A percentile compares a stretch with the other conserved stretches of the same genome.
Evolutionary conservation across 2,329 filamentous ascomycete species (phyloP).

Genomic region (Venturia pyrina): DNA sequence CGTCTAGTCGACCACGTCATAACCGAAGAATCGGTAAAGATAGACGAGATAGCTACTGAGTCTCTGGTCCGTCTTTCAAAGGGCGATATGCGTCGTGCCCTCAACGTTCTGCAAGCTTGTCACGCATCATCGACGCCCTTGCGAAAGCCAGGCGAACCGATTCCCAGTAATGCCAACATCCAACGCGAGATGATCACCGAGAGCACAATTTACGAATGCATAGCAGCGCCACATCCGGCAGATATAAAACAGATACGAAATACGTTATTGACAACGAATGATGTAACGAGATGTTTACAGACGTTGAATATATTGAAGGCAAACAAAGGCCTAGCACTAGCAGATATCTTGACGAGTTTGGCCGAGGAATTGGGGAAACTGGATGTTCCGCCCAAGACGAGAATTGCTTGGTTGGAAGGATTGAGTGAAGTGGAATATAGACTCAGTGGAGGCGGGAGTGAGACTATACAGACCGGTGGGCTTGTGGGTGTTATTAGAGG

Average conservation of each 20-base stretch:
- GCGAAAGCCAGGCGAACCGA: conserved; percentile 37
- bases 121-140: conserved; percentile 74
- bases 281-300: conserved; percentile 80
- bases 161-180: conserved; percentile 45
- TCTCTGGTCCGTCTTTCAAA: conserved; percentile 80
- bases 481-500: conserved; percentile 80
- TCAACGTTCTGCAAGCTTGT: conserved; percentile 95
- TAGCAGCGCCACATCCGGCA: conserved; percentile 84
- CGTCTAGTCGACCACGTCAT: conserved; percentile 82
- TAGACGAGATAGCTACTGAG: conserved; percentile 69
- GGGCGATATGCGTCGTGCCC: conserved; percentile 87
- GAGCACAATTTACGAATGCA: conserved; percentile 90
- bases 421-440: conserved; percentile 89
- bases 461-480: conserved; percentile 83
- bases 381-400: conserved; percentile 76
- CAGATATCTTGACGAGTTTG: conserved; percentile 83
- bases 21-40: conserved; percentile 74
- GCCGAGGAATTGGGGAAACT: conserved; percentile 73
- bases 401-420: conserved; percentile 85
- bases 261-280: conserved; percentile 71
- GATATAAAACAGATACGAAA: conserved; percentile 78
- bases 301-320: conserved; percentile 84
- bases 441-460: conserved; percentile 76
- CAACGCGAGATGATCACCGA: conserved; percentile 80
- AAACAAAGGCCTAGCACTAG: conserved; percentile 75